Percentiles rank a stretch among this genome's conserved stretches.
These are phyloP conservation scores for Paraphoma sp. DNA, from an alignment of 2,329 filamentous ascomycete genomes.

Conservation along the genomic window DNA sequence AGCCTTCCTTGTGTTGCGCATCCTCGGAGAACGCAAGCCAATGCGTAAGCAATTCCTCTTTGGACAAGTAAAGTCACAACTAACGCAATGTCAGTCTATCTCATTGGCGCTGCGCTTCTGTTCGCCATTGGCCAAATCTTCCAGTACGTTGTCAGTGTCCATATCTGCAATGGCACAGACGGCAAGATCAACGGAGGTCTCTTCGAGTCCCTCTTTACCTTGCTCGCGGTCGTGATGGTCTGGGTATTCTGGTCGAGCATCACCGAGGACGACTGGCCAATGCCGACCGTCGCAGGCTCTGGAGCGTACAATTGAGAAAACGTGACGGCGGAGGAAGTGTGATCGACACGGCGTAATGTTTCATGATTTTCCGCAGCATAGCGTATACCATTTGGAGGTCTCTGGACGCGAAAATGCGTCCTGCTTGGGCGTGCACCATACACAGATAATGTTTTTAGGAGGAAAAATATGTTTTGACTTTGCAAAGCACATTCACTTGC, in stretches of 20 bases:
- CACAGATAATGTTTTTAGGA: slow-evolving; percentile 42
- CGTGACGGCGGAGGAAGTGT: slow-evolving; percentile 23
- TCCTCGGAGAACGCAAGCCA: slow-evolving; percentile 88
- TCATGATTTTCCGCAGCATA: slow-evolving; percentile 49
- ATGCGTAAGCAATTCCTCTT: slow-evolving; percentile 68
- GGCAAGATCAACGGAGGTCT: slow-evolving; percentile 92
- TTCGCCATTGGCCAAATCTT: slow-evolving; percentile 96
- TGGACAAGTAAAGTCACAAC: slow-evolving; percentile 3
- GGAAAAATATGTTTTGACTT: slow-evolving; percentile 8
- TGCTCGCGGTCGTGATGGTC: slow-evolving; percentile 79
- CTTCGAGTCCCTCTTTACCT: slow-evolving; percentile 92
- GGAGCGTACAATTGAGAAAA: slow-evolving; percentile 48
- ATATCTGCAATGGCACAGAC: slow-evolving; percentile 83
- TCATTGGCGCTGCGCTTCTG: slow-evolving; percentile 74
- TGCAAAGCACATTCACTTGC: slow-evolving; percentile 13
- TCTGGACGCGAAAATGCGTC: slow-evolving; percentile 33
- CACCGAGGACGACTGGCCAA: slow-evolving; percentile 97
- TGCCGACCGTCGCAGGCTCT: slow-evolving; percentile 52
- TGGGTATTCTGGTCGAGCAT: slow-evolving; percentile 99
- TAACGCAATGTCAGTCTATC: slow-evolving; percentile 66
- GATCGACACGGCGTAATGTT: slow-evolving; percentile 40
- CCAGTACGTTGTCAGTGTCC: slow-evolving; percentile 89
- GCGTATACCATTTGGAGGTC: slow-evolving; percentile 47
- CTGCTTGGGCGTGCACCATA: slow-evolving; percentile 39
- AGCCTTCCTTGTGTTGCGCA: slow-evolving; percentile 78